A percentile compares a stretch with the other conserved stretches of the same genome.
phyloP scores from a whole-genome alignment of 2,329 filamentous ascomycete species.

The Penicillium sp. region DNA sequence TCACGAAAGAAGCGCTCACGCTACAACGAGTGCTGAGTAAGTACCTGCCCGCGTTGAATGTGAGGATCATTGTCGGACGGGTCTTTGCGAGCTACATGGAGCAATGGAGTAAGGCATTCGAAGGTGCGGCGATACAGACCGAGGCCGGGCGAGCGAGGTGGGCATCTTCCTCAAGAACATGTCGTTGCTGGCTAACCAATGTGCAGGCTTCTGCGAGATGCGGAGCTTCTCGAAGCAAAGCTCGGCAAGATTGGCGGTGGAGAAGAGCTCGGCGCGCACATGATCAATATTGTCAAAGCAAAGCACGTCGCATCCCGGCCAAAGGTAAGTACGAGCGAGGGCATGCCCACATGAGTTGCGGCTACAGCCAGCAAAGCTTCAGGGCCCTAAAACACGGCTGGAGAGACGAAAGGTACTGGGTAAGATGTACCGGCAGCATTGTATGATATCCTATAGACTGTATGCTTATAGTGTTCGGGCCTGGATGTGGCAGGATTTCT shows the following conservation, averaged over 20 bases:
- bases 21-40: conserved; percentile 79
- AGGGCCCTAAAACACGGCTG: too few species aligned
- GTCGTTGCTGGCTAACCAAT: not conserved
- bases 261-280: conserved; percentile 65
- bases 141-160: conserved; percentile 68
- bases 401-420: too few species aligned
- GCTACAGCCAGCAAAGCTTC: too few species aligned
- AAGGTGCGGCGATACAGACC: conserved; percentile 61
- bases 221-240: conserved; percentile 66
- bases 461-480: too few species aligned
- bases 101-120: conserved; percentile 69
- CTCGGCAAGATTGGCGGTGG: conserved; percentile 76
- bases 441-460: too few species aligned
- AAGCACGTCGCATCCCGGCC: conserved; percentile 21
- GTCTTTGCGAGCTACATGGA: conserved; percentile 79
- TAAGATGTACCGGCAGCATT: too few species aligned
- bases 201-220: conserved; percentile 68
- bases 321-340: too few species aligned
- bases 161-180: conserved; percentile 23
- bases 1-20: conserved; percentile 79
- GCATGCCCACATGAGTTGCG: too few species aligned
- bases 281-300: conserved; percentile 50
- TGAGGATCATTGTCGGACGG: conserved; percentile 77
- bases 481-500: too few species aligned
- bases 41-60: conserved; percentile 70